Percentiles rank a stretch among this genome's conserved stretches.
phyloP scores from a whole-genome alignment of 805 yeast species.

The Kodamaea restingae region DNA sequence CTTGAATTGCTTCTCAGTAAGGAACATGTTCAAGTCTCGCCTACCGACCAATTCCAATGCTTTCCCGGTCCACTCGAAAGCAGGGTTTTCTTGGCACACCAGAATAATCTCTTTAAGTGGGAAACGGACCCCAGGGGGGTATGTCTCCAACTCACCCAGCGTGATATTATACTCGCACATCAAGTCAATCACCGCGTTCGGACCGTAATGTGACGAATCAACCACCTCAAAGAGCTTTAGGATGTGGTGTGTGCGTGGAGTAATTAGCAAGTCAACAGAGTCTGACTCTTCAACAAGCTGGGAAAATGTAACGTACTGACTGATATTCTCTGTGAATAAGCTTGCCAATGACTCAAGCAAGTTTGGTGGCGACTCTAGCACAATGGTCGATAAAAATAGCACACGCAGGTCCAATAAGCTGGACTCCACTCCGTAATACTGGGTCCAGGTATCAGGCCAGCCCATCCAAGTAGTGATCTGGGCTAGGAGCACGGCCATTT shows the following conservation, averaged over 20 bases:
- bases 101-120: conserved; percentile 63
- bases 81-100: conserved; percentile 49
- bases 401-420: conserved; percentile 32
- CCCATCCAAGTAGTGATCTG: conserved; percentile 66
- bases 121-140: conserved; percentile 66
- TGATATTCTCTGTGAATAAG: conserved; percentile 39
- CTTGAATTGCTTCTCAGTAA: conserved; percentile 9
- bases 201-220: conserved; percentile 49
- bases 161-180: conserved; percentile 57
- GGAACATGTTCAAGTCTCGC: conserved; percentile 50
- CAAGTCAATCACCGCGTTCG: conserved; percentile 54
- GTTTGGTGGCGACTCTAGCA: conserved; percentile 57
- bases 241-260: conserved; percentile 62
- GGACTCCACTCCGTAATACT: conserved; percentile 45
- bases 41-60: conserved; percentile 62
- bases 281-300: conserved; percentile 61
- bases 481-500: conserved; percentile 52
- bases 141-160: conserved; percentile 54
- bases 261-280: conserved; percentile 53
- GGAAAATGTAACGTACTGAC: conserved; percentile 61
- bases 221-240: conserved; percentile 59
- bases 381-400: conserved; percentile 41
- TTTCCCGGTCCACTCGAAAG: conserved; percentile 43
- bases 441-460: conserved; percentile 66
- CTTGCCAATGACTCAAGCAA: conserved; percentile 54